These are phyloP conservation scores for Acidiella bohemica DNA, from an alignment of 495 filamentous ascomycete genomes.

Conservation along the genomic window DNA sequence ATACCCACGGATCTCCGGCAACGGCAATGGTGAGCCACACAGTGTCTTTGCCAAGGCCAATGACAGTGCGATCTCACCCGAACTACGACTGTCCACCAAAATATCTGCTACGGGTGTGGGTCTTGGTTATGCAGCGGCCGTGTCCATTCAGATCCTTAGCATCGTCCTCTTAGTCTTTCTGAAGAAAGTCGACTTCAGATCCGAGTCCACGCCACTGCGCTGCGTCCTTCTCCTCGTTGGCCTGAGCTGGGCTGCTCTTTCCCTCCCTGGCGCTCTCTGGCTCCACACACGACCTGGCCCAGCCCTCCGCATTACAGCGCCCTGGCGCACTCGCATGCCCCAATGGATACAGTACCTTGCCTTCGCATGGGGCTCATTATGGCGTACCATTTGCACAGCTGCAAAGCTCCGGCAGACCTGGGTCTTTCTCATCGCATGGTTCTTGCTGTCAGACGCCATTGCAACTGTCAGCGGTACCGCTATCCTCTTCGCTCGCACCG, in stretches of 20 bases:
- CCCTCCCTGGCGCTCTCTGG: conserved; percentile 74
- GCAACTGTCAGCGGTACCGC: conserved; percentile 90
- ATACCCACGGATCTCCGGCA: too few relatives aligned
- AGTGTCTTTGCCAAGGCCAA: too few relatives aligned
- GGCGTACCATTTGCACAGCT: conserved; percentile 60
- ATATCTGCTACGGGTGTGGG: conserved; percentile 86
- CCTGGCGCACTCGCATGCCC: conserved; percentile 40
- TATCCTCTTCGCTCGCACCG: conserved; percentile 81
- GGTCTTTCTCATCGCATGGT: conserved; percentile 78
- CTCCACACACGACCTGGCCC: conserved; percentile 79
- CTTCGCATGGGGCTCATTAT: conserved; percentile 76
- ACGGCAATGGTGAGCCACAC: too few relatives aligned
- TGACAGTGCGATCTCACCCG: conserved; percentile 38
- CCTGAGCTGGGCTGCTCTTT: conserved; percentile 79
- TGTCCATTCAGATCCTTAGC: conserved; percentile 63
- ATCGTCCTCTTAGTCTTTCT: conserved; percentile 40
- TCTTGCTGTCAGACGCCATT: conserved; percentile 80
- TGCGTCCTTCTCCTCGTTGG: conserved; percentile 71
- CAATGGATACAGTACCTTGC: conserved; percentile 41
- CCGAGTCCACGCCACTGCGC: conserved; percentile 29
- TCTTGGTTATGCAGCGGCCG: conserved; percentile 73
- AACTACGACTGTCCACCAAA: conserved; percentile 61
- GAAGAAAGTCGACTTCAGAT: conserved; percentile 16
- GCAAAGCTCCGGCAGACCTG: conserved; percentile 67
- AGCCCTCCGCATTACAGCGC: conserved; percentile 34